These are phyloP conservation scores for Colletotrichum tofieldiae DNA, from an alignment of 2,329 filamentous ascomycete genomes.

Conservation along the genomic window DNA sequence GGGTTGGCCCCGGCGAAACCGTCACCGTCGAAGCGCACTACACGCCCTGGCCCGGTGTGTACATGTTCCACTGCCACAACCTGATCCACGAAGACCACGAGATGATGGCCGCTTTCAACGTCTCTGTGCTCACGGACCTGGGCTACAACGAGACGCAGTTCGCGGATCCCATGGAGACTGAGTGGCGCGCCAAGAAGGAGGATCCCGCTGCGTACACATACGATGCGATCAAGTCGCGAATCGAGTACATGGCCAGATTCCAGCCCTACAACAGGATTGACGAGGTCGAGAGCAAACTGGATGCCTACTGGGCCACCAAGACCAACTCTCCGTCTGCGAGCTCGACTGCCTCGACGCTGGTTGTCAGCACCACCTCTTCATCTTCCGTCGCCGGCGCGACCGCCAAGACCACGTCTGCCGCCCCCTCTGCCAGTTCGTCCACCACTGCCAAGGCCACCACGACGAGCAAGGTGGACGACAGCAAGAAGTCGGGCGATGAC, in stretches of 20 bases:
- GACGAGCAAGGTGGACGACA: conserved; percentile 18
- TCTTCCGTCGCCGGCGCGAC: background rate
- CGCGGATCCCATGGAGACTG: conserved; percentile 55
- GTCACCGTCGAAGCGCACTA: conserved; percentile 65
- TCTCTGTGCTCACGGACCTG: conserved; percentile 54
- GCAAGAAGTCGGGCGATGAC: conserved; percentile 12
- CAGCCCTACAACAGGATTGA: conserved; percentile 54
- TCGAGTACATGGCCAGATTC: conserved; percentile 52
- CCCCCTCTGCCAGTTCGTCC: no score
- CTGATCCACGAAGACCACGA: conserved; percentile 60
- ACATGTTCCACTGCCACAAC: conserved; percentile 64
- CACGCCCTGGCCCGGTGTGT: conserved; percentile 65
- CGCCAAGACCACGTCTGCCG: background rate
- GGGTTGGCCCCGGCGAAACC: conserved; percentile 63
- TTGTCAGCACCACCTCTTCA: background rate
- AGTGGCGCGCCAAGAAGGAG: conserved; percentile 53
- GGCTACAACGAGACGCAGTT: conserved; percentile 57
- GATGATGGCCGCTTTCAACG: conserved; percentile 63
- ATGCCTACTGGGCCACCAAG: conserved; percentile 51
- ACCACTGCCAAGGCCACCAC: conserved; percentile 1
- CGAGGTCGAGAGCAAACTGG: conserved; percentile 50
- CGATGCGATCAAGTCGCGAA: conserved; percentile 49
- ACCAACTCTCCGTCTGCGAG: background rate
- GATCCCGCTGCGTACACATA: conserved; percentile 47
- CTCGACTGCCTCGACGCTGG: conserved; percentile 1